Base-by-base conservation (phyloP, 2,329 filamentous ascomycete species). In the Chrysoporthe austroafricana region DNA sequence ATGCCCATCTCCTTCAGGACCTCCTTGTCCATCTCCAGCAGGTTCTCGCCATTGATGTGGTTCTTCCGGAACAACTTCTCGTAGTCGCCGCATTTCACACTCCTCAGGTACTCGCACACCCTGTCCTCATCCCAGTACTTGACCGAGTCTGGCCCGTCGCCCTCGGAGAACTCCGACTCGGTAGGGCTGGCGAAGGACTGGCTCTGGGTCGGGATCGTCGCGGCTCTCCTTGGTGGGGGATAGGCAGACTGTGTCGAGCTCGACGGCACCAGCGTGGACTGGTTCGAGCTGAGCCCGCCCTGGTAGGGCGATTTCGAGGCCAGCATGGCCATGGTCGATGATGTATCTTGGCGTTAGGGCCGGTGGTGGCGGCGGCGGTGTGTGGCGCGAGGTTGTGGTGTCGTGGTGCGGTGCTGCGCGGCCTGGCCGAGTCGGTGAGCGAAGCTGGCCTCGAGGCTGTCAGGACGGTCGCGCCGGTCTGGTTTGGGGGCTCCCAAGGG, bases 1-100 rank as follows among this genome's bases (percentile, higher is more conserved):
- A 99, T 95, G 56, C 96, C 96, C 88, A 99, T 97, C 79, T 99
- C 96, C 79, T 97, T 96, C 71, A 99, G 85, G 52, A 97, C 93
- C 66, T 94, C 91, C 83, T 97, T 96, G 79, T 99, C 96, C 85
- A 97, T 95, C 80, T 99, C 96, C 73, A 99, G 86, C 57, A 99
- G 84, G 76, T 97, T 97, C 81, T 97, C 94, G 74, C 96, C 96
- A 77, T 96, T 99, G 83, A 99, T 97, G 79, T 98, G 93, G 78
- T 99, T 97, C 76, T 90, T 90, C 80, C 92, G 81, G 80, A 97
- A 97, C 36, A 97, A 80, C 75, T 92, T 90, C 77, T 97, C 94
- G 80, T 99, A 98, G 77, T 98, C 94, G 73, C 91, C 90, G 76
- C 94, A 98, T 76, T 96, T 95, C 77, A 99, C 94, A 73, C 89